These are phyloP conservation scores for Aspergillus phoenicis DNA, from an alignment of 2,329 filamentous ascomycete genomes.

Conservation along the genomic window DNA sequence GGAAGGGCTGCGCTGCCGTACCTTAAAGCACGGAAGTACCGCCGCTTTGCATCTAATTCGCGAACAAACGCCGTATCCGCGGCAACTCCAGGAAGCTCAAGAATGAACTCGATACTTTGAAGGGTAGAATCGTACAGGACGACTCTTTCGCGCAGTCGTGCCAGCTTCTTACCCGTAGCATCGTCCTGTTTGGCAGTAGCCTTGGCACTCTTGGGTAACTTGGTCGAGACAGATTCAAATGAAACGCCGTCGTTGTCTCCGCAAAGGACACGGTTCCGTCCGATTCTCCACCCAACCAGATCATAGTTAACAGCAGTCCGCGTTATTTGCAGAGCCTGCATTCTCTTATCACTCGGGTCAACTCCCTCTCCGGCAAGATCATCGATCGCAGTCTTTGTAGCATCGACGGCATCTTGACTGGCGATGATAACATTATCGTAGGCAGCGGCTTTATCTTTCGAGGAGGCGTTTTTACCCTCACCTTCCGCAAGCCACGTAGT, in stretches of 20 bases:
- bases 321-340: conserved; percentile 92
- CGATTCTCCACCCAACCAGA: conserved; percentile 91
- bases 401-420: conserved; percentile 91
- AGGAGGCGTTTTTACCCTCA: conserved; percentile 41
- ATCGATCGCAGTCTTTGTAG: conserved; percentile 89
- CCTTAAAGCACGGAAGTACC: conserved; percentile 89
- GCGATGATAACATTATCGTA: conserved; percentile 90
- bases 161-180: conserved; percentile 72
- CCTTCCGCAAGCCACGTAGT: conserved; percentile 49
- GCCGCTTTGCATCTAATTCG: conserved; percentile 75
- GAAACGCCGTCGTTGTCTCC: conserved; percentile 77
- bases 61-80: conserved; percentile 75
- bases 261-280: conserved; percentile 84
- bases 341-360: conserved; percentile 76
- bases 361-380: conserved; percentile 83
- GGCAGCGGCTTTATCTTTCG: conserved; percentile 72
- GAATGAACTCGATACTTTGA: conserved; percentile 87
- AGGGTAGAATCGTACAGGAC: conserved; percentile 89
- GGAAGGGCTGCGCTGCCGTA: conserved; percentile 48
- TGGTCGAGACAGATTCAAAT: conserved; percentile 49
- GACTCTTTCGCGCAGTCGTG: conserved; percentile 79
- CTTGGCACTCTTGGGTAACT: conserved; percentile 57
- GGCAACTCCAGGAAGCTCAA: conserved; percentile 85
- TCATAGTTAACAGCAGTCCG: conserved; percentile 92
- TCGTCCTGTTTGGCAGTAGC: conserved; percentile 61